Evolutionary conservation across 2,329 filamentous ascomycete genomes (phyloP).

Genomic region (Talaromyces amestolkiae): DNA sequence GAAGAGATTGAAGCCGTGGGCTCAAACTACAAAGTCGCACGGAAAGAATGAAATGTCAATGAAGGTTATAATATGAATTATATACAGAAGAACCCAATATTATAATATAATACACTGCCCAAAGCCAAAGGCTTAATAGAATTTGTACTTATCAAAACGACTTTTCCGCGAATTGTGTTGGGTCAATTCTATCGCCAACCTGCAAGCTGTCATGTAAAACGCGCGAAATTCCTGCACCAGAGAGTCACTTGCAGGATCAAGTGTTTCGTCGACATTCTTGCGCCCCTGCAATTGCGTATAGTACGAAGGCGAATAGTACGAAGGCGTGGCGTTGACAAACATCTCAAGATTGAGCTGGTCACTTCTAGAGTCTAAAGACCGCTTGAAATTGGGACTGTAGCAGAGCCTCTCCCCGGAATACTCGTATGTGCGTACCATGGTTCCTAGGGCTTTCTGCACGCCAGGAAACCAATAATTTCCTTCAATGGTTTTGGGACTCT

Average conservation of each 20-base stretch:
- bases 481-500: conserved; percentile 19
- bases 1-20: not conserved
- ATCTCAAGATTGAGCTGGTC: conserved; percentile 35
- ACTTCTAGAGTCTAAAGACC: conserved; percentile 31
- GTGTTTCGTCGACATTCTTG: conserved; percentile 20
- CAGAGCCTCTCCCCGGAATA: conserved; percentile 33
- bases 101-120: conserved; percentile 10
- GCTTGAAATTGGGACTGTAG: conserved; percentile 33
- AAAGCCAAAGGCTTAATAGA: not conserved
- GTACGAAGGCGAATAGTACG: conserved; percentile 3
- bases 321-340: conserved; percentile 22
- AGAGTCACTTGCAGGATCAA: conserved; percentile 15
- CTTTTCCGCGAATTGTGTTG: conserved; percentile 18
- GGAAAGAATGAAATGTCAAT: not conserved
- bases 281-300: not conserved
- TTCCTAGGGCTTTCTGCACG: conserved; percentile 29
- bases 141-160: not conserved
- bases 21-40: not conserved
- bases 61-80: conserved; percentile 8
- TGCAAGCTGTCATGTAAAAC: conserved; percentile 38
- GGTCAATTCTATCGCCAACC: conserved; percentile 39
- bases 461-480: conserved; percentile 39
- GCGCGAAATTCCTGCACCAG: conserved; percentile 30
- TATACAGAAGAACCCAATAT: conserved; percentile 19
- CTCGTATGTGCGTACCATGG: conserved; percentile 32